Conservation (phyloP, 768 basidiomycete species). For the Daedalea quercina region DNA sequence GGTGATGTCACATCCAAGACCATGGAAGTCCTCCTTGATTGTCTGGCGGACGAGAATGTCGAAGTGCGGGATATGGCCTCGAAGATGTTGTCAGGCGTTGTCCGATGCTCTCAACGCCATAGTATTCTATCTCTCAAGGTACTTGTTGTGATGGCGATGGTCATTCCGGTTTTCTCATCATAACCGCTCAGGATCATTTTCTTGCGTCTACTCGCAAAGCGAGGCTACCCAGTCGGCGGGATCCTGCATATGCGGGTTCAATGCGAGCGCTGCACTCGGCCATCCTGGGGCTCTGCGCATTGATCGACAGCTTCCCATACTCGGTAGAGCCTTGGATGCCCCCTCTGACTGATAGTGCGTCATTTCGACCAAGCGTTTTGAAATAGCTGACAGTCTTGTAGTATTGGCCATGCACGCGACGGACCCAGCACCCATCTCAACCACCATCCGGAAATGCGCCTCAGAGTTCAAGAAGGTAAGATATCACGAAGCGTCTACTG, state of each 20-base stretch:
- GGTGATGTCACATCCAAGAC: slow-evolving; percentile 59
- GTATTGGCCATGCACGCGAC: slow-evolving; percentile 74
- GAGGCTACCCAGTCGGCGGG: slow-evolving; percentile 60
- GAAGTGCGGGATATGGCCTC: slow-evolving; percentile 92
- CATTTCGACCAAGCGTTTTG: background rate
- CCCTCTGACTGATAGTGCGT: slow-evolving; percentile 65
- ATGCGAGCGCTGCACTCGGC: slow-evolving; percentile 72
- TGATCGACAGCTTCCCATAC: slow-evolving; percentile 53
- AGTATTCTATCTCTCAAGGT: slow-evolving; percentile 83
- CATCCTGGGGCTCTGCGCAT: slow-evolving; percentile 41
- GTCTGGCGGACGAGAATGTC: slow-evolving; percentile 83
- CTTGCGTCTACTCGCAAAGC: slow-evolving; percentile 52
- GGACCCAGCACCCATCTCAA: slow-evolving; percentile 86
- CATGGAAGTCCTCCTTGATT: slow-evolving; percentile 79
- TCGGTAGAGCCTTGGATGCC: slow-evolving; percentile 49
- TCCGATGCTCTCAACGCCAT: slow-evolving; percentile 86
- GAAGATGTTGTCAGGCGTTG: slow-evolving; percentile 76
- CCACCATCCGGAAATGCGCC: slow-evolving; percentile 80
- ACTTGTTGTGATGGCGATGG: slow-evolving; percentile 12
- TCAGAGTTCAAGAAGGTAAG: slow-evolving; percentile 80
- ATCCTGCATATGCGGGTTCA: slow-evolving; percentile 65
- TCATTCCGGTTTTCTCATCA: too few relatives aligned
- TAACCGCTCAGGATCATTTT: slow-evolving; percentile 70
- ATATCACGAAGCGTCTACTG: background rate
- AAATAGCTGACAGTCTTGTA: slow-evolving; percentile 20